Base-by-base conservation (phyloP, 2,329 filamentous ascomycete genomes). In the Moelleriella libera region DNA sequence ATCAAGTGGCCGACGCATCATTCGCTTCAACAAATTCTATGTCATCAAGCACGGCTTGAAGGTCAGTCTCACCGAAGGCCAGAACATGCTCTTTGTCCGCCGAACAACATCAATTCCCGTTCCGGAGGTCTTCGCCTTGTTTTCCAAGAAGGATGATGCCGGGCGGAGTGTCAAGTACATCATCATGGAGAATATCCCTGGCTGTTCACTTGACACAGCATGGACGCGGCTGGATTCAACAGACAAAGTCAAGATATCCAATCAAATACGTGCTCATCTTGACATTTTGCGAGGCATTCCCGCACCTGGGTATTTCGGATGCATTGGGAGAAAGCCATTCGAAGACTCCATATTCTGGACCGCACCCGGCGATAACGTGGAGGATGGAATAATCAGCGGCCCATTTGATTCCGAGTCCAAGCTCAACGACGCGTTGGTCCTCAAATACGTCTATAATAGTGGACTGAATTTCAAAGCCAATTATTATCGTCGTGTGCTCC, bases 401-500 rank as follows among this genome's bases (percentile, higher is more conserved):
- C 44, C 51, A 5, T 51, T 56, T 28, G 11, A 10, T 29, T 49
- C 45, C 1, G 50, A 54, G 34, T 30, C 46, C 14, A 34, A 52
- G 12, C 30, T 56, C 5, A 45, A 55, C 42, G 44, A 43, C 10
- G 50, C 30, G 5, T 39, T 55, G 2, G 30, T 54, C 43, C 48
- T 45, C 39, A 52, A 52, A 30, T 55, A 52, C 29, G 5, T 46
- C 9, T 50, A 53, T 44, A 52, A 50, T 41, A n/a, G 40, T 12
- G 40, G 40, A 21, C n/a, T n/a, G 6, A 14, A 9, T 7, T n/a
- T 11, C 8, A 39, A 45, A 31, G 44, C 44, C 6, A 30, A 29
- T 8, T 39, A 34, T 39, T 45, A 45, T n/a, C 6, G 30, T 67
- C 5, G 53, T 66, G 4, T 63, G 68, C 42, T 71, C 70, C 53